Conservation (phyloP, 2,329 filamentous ascomycete genomes). For the Cercospora brassicicola region DNA sequence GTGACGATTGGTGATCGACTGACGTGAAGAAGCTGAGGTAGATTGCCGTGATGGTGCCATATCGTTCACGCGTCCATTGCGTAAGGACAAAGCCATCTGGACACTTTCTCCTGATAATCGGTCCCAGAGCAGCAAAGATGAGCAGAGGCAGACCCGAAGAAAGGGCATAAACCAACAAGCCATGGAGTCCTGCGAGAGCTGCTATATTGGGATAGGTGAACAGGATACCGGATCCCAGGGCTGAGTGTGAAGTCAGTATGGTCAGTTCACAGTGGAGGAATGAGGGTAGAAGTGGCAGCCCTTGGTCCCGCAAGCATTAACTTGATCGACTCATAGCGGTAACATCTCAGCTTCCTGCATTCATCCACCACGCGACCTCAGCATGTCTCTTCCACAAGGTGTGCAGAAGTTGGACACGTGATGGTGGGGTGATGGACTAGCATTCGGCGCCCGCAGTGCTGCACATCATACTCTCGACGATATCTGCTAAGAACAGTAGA, state of each 20-base stretch:
- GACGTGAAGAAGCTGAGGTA: conserved; percentile 74
- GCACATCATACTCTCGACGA: conserved; percentile 19
- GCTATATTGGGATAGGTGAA: conserved; percentile 81
- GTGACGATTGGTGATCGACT: conserved; percentile 19
- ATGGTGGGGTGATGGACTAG: conserved; percentile 9
- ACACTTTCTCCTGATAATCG: conserved; percentile 75
- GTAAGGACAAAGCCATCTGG: conserved; percentile 83
- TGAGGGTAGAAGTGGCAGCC: conserved; percentile 73
- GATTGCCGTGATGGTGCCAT: conserved; percentile 66
- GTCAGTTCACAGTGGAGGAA: conserved; percentile 43
- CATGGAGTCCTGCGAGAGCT: conserved; percentile 76
- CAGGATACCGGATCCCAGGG: conserved; percentile 78
- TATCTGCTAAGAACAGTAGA: background rate
- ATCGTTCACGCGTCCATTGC: conserved; percentile 79
- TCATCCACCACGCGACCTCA: conserved; percentile 6
- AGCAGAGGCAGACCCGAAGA: conserved; percentile 71
- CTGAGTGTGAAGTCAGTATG: conserved; percentile 46
- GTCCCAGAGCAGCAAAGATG: conserved; percentile 71
- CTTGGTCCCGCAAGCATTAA: conserved; percentile 99
- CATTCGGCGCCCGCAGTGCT: conserved; percentile 85
- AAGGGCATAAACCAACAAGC: conserved; percentile 73
- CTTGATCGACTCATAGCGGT: conserved; percentile 97
- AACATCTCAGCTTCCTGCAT: conserved; percentile 80
- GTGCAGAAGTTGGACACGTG: conserved; percentile 9
- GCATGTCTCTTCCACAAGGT: background rate